Percentiles rank a stretch among this genome's conserved stretches.
Evolutionary conservation across 805 yeast genomes (phyloP).

Genomic region (Candida broadrunensis): DNA sequence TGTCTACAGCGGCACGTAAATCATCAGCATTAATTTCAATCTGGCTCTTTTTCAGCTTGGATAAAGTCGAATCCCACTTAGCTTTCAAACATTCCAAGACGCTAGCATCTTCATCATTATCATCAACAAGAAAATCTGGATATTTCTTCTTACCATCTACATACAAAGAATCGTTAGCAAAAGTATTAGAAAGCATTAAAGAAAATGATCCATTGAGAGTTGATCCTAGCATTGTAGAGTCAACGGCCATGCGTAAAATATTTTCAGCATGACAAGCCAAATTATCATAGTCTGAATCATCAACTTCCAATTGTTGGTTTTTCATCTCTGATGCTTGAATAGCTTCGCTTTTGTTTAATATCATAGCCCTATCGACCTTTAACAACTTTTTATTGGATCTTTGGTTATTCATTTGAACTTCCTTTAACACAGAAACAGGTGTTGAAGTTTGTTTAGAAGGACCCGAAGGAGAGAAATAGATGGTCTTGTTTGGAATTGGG

Average conservation of each 20-base stretch:
- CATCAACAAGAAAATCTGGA: constrained; percentile 10
- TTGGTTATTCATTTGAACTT: constrained; percentile 12
- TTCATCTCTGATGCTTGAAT: neutral
- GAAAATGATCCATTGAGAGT: constrained; percentile 36
- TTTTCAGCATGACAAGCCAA: constrained; percentile 47
- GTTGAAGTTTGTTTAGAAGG: constrained; percentile 19
- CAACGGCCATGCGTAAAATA: constrained; percentile 46
- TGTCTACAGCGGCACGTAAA: constrained; percentile 27
- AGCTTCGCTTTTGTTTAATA: neutral
- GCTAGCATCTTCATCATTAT: constrained; percentile 17
- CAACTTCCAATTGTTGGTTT: constrained; percentile 5
- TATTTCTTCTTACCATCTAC: constrained; percentile 15
- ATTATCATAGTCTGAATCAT: constrained; percentile 30
- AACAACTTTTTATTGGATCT: constrained; percentile 9
- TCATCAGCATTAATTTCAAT: constrained; percentile 39
- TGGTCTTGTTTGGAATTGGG: constrained; percentile 25
- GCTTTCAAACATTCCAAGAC: constrained; percentile 13
- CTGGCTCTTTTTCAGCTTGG: constrained; percentile 16
- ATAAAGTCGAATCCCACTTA: constrained; percentile 7
- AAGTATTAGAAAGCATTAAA: constrained; percentile 27
- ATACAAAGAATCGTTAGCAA: constrained; percentile 27
- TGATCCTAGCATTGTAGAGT: constrained; percentile 44
- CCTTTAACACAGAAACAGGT: constrained; percentile 21
- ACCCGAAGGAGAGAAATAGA: constrained; percentile 26
- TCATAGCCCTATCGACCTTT: constrained; percentile 5